Percentiles rank a stretch among this genome's conserved stretches.
phyloP scores from a whole-genome alignment of 129 eudicot species.

The Artemisia argyi region DNA sequence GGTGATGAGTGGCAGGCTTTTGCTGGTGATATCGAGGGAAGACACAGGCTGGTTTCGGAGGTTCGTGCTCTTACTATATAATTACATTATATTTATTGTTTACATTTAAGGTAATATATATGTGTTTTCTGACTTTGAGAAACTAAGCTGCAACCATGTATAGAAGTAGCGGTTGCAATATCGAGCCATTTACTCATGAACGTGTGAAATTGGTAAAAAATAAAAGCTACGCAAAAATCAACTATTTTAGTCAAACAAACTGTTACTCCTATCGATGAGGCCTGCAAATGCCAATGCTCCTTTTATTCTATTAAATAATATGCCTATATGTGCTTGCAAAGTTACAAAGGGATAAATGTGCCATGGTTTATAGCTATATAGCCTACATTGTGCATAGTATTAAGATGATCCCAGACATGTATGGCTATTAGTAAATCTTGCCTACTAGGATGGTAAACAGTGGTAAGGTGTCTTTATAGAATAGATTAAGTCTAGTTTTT shows the following conservation, averaged over 20 bases:
- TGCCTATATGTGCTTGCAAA: background rate
- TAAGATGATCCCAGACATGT: background rate
- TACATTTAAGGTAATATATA: background rate
- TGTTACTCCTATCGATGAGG: too few species aligned
- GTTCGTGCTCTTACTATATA: conserved; percentile 27
- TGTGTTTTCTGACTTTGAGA: too few species aligned
- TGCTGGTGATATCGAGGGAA: conserved; percentile 60
- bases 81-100: background rate
- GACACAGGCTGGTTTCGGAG: conserved; percentile 68
- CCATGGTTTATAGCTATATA: background rate
- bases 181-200: too few species aligned
- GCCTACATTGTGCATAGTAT: background rate
- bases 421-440: background rate
- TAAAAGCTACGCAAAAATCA: too few species aligned
- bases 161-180: too few species aligned
- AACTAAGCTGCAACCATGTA: too few species aligned
- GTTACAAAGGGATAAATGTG: too few species aligned
- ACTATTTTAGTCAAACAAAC: too few species aligned
- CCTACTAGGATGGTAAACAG: background rate
- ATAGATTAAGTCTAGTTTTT: background rate
- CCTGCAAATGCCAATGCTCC: too few species aligned
- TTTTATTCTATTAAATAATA: background rate
- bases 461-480: background rate
- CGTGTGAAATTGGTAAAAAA: too few species aligned
- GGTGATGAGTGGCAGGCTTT: conserved; percentile 62